phyloP scores from a whole-genome alignment of 345 rosid species.

The Anacardium occidentale region DNA sequence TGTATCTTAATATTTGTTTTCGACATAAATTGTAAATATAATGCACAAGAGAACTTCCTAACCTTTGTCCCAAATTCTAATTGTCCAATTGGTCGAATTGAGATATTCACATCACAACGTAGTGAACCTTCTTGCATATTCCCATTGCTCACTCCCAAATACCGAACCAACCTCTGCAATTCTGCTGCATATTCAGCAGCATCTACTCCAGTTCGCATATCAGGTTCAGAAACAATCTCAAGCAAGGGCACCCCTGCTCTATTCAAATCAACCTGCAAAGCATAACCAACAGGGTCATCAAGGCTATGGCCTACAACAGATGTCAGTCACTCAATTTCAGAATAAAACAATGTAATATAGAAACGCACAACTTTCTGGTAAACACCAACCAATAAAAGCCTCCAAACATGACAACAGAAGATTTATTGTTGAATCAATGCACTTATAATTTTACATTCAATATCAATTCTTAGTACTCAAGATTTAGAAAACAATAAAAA shows the following conservation, averaged over 20 bases:
- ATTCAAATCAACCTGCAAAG: slow-evolving; percentile 79
- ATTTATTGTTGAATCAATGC: not conserved
- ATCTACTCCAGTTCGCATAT: slow-evolving; percentile 87
- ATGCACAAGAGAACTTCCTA: slow-evolving; percentile 18
- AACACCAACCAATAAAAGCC: not conserved
- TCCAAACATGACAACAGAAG: not conserved
- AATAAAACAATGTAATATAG: not conserved
- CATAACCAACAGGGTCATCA: slow-evolving; percentile 16
- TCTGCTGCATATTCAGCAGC: slow-evolving; percentile 88
- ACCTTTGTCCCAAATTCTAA: slow-evolving; percentile 90
- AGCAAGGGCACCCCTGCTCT: slow-evolving; percentile 98
- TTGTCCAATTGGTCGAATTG: slow-evolving; percentile 82
- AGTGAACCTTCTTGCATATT: slow-evolving; percentile 98
- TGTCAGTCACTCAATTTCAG: not conserved
- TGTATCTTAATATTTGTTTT: not conserved
- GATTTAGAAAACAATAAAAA: slow-evolving; percentile 3
- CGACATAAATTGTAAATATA: not conserved
- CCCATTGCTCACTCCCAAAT: slow-evolving; percentile 82
- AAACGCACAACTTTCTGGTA: not conserved
- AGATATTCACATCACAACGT: slow-evolving; percentile 93
- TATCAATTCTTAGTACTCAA: not conserved
- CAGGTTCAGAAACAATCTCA: slow-evolving; percentile 97
- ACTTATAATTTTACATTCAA: not conserved
- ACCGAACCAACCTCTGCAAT: slow-evolving; percentile 80
- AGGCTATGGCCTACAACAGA: slow-evolving; percentile 4